Evolutionary conservation across 306 rosid genomes (phyloP).

Genomic region (Lupinus albus): DNA sequence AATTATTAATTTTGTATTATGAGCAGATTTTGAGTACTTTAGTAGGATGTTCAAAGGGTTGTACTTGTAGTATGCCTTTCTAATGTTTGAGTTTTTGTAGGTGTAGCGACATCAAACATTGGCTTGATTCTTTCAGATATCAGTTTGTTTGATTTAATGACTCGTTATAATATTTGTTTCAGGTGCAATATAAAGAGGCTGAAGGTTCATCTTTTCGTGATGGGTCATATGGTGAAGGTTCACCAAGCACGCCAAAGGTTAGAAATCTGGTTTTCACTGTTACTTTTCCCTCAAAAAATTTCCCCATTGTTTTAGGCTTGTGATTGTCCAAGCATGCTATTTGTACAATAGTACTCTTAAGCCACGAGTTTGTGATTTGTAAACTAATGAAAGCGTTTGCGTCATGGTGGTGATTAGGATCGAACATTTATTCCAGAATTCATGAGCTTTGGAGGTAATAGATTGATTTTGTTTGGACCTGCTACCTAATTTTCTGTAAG

Average conservation of each 20-base stretch:
- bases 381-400: conserved; percentile 47
- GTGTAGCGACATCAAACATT: conserved; percentile 2
- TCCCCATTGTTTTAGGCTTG: conserved; percentile 24
- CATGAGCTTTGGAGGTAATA: too few species aligned
- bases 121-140: conserved; percentile 6
- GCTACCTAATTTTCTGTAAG: too few species aligned
- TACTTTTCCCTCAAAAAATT: conserved; percentile 9
- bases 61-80: conserved; percentile 26
- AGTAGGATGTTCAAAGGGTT: conserved; percentile 25
- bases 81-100: conserved; percentile 14
- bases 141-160: conserved; percentile 27
- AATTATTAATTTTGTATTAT: conserved; percentile 23
- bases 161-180: too few species aligned
- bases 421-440: too few species aligned
- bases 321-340: conserved; percentile 31
- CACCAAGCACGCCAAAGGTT: conserved; percentile 96
- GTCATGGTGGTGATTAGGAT: conserved; percentile 64
- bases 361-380: conserved; percentile 35
- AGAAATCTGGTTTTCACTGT: conserved; percentile 31
- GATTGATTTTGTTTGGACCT: too few species aligned
- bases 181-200: conserved; percentile 96
- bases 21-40: conserved; percentile 12
- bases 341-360: conserved; percentile 20
- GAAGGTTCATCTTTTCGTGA: conserved; percentile 90
- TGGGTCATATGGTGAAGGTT: conserved; percentile 67